Evolutionary conservation across 1,284 basidiomycete species (phyloP), one percentile per base, ranked within the genome.

Genomic region (Puccinia hordei): DNA sequence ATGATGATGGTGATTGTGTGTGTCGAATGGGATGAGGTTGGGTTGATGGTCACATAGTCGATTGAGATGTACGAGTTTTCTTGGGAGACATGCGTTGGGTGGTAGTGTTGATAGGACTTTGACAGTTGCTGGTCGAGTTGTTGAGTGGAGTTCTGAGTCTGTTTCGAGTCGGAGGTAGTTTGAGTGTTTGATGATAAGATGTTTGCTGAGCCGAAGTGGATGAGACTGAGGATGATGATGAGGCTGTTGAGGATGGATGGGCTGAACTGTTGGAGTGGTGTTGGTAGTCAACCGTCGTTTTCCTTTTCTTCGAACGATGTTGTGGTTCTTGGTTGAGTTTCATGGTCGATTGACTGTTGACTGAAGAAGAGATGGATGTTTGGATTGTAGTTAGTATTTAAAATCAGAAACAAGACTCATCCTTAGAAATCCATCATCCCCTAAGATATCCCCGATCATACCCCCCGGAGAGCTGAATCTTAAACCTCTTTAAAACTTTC

Each of bases 41-140:
- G 22, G 49, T 30, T 55, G 24, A 51, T 55, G 51, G 9, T 55
- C 27, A 38, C 33, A 55, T 38, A 49, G 66, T 49, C 46, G n/a
- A 69, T 69, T 51, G 66, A 69, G 66, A 46, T 51, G 66, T 13
- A 38, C 41, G 35, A 59, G 57, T 22, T 41, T 55, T 19, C 55
- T 51, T 24, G 71, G 27, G 13, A 73, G 55, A 59, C 49, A 57
- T 27, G 71, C 49, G 55, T 73, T 73, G n/a, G 71, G 30, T 24
- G 71, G 49, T 27, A 73, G 71, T 53, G 71, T 51, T 10, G 49
- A 55, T 13, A 73, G 71, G 30, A 73, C 71, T 57, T 51, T n/a
- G n/a, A n/a, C n/a, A n/a, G n/a, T n/a, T n/a, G n/a, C n/a, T n/a
- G n/a, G n/a, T n/a, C n/a, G n/a, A n/a, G n/a, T 4, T 27, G 24